These are phyloP conservation scores for Aaosphaeria arxii DNA, from an alignment of 2,329 filamentous ascomycete species.

Conservation along the genomic window DNA sequence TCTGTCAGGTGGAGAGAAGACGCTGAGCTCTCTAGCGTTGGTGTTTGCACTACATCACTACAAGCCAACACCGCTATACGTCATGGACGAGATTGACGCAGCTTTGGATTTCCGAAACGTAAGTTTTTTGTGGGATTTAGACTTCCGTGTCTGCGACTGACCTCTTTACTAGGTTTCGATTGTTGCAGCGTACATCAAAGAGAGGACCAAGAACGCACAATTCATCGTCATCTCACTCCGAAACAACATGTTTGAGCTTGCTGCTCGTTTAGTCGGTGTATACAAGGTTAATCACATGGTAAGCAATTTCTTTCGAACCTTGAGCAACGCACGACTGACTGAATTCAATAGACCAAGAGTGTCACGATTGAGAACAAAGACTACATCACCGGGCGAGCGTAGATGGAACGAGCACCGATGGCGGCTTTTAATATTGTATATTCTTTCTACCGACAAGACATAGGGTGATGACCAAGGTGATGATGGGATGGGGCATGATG, in stretches of 20 bases:
- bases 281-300: conserved; percentile 99
- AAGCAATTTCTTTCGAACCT: conserved; percentile 14
- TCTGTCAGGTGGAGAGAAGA: conserved; percentile 95
- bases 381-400: conserved; percentile 33
- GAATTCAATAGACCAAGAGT: conserved; percentile 46
- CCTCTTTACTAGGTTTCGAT: conserved; percentile 71
- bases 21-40: conserved; percentile 82
- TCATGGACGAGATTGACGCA: conserved; percentile 99
- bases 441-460: too few relatives aligned
- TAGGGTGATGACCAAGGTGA: background rate
- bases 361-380: conserved; percentile 53
- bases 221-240: conserved; percentile 97
- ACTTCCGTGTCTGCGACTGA: background rate
- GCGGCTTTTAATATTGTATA: background rate
- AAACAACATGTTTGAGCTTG: conserved; percentile 99
- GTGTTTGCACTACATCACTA: conserved; percentile 99
- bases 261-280: conserved; percentile 89
- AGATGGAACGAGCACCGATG: background rate
- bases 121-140: conserved; percentile 42
- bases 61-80: conserved; percentile 94
- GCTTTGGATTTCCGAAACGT: conserved; percentile 97
- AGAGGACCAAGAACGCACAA: conserved; percentile 97
- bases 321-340: too few relatives aligned
- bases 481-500: background rate
- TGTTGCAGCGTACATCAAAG: conserved; percentile 98